Conservation (phyloP, 2,329 filamentous ascomycete species). For the Blastomyces gilchristii region DNA sequence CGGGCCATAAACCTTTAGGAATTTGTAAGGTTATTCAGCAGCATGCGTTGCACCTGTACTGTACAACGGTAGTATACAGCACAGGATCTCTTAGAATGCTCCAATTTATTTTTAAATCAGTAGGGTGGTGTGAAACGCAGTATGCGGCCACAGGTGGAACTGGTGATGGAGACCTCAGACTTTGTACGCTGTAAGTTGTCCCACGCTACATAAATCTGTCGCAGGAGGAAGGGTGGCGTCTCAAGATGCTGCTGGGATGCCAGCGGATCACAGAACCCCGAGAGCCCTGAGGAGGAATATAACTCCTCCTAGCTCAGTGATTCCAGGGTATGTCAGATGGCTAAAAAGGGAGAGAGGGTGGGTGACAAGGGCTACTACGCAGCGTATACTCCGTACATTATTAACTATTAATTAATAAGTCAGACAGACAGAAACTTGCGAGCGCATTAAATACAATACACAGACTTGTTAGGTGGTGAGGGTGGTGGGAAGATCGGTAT, state of each 20-base stretch:
- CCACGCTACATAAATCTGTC: background rate
- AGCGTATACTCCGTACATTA: too few relatives aligned
- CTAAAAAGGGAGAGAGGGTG: too few relatives aligned
- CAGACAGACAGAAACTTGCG: too few relatives aligned
- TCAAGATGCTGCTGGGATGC: background rate
- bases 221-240: background rate
- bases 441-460: too few relatives aligned
- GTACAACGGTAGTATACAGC: background rate
- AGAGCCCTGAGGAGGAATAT: background rate
- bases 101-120: background rate
- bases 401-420: too few relatives aligned
- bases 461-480: too few relatives aligned
- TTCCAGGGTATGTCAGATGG: background rate
- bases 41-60: background rate
- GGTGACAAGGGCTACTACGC: too few relatives aligned
- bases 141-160: background rate
- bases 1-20: background rate
- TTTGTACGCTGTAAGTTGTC: background rate
- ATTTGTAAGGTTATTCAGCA: background rate
- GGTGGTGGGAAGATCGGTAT: too few relatives aligned
- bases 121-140: background rate
- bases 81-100: background rate
- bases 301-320: background rate
- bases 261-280: background rate
- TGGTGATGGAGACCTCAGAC: background rate